Evolutionary conservation across 164 flowering plant species (phyloP).

Genomic region (Magnolia officinalis): DNA sequence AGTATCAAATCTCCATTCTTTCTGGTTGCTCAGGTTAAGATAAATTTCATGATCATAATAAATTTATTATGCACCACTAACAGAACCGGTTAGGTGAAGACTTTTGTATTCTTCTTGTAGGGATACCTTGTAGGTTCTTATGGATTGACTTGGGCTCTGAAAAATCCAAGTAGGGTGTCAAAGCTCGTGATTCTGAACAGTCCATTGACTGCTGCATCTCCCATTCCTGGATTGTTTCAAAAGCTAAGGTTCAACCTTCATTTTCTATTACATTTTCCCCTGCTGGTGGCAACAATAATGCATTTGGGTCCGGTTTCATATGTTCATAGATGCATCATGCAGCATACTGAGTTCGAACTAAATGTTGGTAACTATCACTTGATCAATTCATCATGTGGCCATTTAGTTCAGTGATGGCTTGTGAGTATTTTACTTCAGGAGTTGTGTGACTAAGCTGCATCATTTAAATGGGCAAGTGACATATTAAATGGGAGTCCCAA

Average conservation of each 20-base stretch:
- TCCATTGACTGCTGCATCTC: constrained; percentile 76
- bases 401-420: not conserved
- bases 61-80: not conserved
- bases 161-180: constrained; percentile 66
- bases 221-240: constrained; percentile 83
- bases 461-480: too few species aligned
- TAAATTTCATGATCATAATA: not conserved
- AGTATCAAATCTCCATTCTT: constrained; percentile 65
- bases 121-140: constrained; percentile 97
- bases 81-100: not conserved
- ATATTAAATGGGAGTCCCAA: too few species aligned
- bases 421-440: not conserved
- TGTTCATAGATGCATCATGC: not conserved
- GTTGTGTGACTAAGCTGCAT: not conserved
- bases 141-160: constrained; percentile 95
- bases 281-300: not conserved
- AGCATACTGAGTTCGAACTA: not conserved
- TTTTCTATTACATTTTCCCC: not conserved
- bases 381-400: not conserved
- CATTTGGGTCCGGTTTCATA: not conserved
- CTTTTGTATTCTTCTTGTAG: constrained; percentile 30
- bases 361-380: constrained; percentile 5
- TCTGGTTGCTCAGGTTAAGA: constrained; percentile 81
- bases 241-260: constrained; percentile 61
- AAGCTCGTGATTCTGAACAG: constrained; percentile 76